Evolutionary conservation across 2,329 filamentous ascomycete genomes (phyloP).

Genomic region (Sphaerulina vaccinii): DNA sequence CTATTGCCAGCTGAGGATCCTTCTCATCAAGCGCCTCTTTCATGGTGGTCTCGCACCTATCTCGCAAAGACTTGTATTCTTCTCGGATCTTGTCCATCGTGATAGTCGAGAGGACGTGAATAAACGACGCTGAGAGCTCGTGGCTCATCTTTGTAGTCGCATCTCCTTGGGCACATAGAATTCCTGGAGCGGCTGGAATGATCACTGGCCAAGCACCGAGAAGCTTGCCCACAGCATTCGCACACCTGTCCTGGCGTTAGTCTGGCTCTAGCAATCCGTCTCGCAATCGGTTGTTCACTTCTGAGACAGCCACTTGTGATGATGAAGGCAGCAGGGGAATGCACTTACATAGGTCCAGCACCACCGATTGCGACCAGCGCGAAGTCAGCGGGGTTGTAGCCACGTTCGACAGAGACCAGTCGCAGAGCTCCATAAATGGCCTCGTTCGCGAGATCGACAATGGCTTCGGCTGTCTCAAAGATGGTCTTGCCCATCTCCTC

Average conservation of each 20-base stretch:
- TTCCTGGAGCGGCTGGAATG: conserved; percentile 32
- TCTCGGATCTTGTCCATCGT: conserved; percentile 28
- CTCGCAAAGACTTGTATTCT: conserved; percentile 22
- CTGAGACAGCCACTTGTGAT: neutral
- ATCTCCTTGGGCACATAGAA: conserved; percentile 31
- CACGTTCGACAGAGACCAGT: conserved; percentile 30
- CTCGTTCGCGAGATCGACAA: conserved; percentile 31
- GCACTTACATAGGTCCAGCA: conserved; percentile 26
- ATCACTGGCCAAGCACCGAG: conserved; percentile 32
- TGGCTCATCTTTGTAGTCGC: conserved; percentile 33
- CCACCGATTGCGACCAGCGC: conserved; percentile 32
- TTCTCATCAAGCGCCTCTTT: conserved; percentile 24
- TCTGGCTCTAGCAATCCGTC: neutral
- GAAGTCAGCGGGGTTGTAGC: conserved; percentile 31
- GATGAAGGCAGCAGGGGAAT: neutral
- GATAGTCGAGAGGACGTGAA: conserved; percentile 25
- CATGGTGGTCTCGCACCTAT: conserved; percentile 27
- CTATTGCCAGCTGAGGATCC: conserved; percentile 21
- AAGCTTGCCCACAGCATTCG: conserved; percentile 29
- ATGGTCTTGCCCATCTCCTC: conserved; percentile 31
- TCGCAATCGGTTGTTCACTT: neutral
- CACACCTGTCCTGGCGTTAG: conserved; percentile 5
- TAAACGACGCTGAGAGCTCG: conserved; percentile 30
- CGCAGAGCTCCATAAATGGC: conserved; percentile 31
- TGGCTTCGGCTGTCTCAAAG: conserved; percentile 29